Evolutionary conservation across 108 stramenopile species (phyloP), one percentile per base, ranked within the genome.

Genomic region (Phaeodactylum tricornutum): DNA sequence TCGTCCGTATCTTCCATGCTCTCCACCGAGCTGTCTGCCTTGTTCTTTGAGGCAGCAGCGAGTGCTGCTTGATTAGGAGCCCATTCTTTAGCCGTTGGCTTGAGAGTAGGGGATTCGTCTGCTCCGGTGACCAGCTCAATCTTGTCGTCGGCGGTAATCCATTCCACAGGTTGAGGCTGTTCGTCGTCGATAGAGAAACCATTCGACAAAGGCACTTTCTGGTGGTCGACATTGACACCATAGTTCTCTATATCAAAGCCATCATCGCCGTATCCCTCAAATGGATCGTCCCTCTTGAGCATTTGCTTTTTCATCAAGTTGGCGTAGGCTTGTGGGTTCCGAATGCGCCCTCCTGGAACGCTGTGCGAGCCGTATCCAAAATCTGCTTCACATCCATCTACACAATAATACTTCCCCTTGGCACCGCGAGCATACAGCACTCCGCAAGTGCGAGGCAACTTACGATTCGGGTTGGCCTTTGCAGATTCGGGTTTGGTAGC

Each of bases 301-400:
- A 74, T 60, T 44, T 76, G 47, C 43, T 54, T 42, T 16, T 77
- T 34, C 19, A 73, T 24, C 34, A 62, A 60, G 28, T 64, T 51
- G n/a, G 50, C 68, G 49, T 79, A 71, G 3, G 68, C 77, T 34
- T 53, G 57, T 9, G 79, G 62, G 49, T 91, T 91, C 24, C 69
- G 55, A 3, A 77, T 43, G 53, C 63, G 66, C 23, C 84, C 89
- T 44, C 89, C 89, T 39, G 84, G 89, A 22, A 91, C 84, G 53
- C 67, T 66, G 46, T 91, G 84, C 8, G 71, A 67, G 15, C 89
- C 84, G 55, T 82, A 91, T 14, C 89, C 89, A 19, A 79, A 57
- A 44, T 91, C 89, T 9, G 79, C 75, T 15, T 91, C 84, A 50
- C 79, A 79, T 40, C 66, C 70, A 69, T 91, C 89, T 0, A 50